A percentile compares a stretch with the other conserved stretches of the same genome.
Conservation (phyloP, 2,329 filamentous ascomycete genomes). For the Pleomassaria siparia region DNA sequence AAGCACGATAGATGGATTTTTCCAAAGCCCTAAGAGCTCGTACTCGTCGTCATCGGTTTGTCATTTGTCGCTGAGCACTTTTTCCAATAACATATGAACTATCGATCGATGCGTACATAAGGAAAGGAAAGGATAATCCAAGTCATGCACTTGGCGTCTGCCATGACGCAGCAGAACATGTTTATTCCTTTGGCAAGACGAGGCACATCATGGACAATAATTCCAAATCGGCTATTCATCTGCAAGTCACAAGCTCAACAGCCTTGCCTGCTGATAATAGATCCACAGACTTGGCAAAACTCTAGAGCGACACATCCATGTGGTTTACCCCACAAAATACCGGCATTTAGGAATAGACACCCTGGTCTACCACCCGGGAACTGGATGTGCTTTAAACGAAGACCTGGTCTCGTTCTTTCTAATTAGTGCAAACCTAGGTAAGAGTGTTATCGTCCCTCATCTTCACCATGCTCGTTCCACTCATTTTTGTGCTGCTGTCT, state of each 20-base stretch:
- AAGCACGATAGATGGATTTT: too few relatives aligned
- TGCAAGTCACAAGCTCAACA: neutral
- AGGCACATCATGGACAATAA: neutral
- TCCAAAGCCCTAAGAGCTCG: too few relatives aligned
- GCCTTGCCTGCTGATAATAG: neutral
- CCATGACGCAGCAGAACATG: neutral
- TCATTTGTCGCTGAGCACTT: too few relatives aligned
- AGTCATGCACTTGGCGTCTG: too few relatives aligned
- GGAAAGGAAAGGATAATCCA: too few relatives aligned
- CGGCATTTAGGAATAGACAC: neutral
- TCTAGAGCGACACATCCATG: neutral
- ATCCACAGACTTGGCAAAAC: neutral
- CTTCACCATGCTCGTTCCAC: neutral
- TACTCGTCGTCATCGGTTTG: too few relatives aligned
- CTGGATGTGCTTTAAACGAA: neutral
- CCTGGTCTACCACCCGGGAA: neutral
- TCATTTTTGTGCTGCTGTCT: neutral
- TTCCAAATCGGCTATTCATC: neutral
- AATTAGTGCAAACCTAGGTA: too few relatives aligned
- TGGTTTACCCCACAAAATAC: neutral
- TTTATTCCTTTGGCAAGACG: neutral
- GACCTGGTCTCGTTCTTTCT: neutral
- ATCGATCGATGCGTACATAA: too few relatives aligned
- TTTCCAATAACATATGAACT: too few relatives aligned
- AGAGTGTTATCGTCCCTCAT: neutral